Evolutionary conservation across 129 eudicot species (phyloP), one percentile per base, ranked within the genome.

Genomic region (Cynara cardunculus): DNA sequence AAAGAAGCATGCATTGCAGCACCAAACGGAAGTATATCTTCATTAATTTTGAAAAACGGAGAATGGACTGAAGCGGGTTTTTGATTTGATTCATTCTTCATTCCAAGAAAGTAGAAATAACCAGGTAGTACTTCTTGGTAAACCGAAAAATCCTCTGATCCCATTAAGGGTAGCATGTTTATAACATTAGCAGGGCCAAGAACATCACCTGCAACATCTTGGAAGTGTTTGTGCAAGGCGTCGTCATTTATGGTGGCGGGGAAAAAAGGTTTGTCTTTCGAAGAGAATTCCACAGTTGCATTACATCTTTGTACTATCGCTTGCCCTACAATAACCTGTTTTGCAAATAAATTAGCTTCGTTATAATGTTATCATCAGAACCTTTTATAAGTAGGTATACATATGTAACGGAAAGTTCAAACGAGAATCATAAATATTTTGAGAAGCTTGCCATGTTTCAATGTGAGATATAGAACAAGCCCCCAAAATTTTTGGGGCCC

Each of bases 1-100:
- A 95, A 76, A 16, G 97, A 89, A 22, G 99, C 99, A 26, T 95
- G 97, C 86, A 95, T 92, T 69, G 99, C 91, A 68, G 99, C 97
- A 71, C 99, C 99, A 83, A 41, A 83, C 10, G 99, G 97, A 78
- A 95, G 89, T 34, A 84, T 86, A 41, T 88, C 91, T 78, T 95
- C 97, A 37, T 92, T 89, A 64, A 95, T 75, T 72, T 78, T 78
- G 79, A 90, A 95, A 75, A 87, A 74, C 0, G 99, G 96, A 1
- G 97, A 92, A 78, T 95, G 97, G 1, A 73, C 85, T 0, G 88
- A 83, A 1, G 83, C 87, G 2, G 87, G 84, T 53, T 78, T 77
- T 68, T 72, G 82, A 3, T 87, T 84, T 1, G 90, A 84, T 80
- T 88, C 97, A 66, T 75, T 85, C 82, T 83, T 87, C 94, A 92